Percentiles rank a stretch among this genome's conserved stretches.
phyloP scores from a whole-genome alignment of 2,329 filamentous ascomycete species.

The Colletotrichum viniferum region DNA sequence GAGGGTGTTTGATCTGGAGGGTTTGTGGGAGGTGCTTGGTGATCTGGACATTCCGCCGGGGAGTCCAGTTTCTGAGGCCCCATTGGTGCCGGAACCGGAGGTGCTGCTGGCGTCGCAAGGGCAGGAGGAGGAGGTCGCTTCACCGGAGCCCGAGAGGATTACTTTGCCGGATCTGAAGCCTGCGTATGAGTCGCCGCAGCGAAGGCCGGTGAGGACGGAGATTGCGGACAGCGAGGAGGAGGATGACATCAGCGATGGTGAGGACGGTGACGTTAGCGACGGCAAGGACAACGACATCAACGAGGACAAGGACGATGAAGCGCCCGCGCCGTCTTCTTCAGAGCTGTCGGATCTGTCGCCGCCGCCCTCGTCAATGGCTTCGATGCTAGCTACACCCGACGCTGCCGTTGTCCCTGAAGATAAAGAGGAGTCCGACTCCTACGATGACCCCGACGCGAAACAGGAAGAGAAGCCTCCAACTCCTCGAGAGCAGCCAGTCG shows the following conservation, averaged over 20 bases:
- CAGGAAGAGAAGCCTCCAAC: background rate
- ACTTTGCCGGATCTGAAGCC: slow-evolving; percentile 9
- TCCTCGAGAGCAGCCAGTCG: background rate
- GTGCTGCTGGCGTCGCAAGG: background rate
- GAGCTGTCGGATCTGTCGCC: slow-evolving; percentile 15
- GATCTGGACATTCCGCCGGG: slow-evolving; percentile 45
- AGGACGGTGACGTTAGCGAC: slow-evolving; percentile 43
- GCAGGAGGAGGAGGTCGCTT: background rate
- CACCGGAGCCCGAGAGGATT: background rate
- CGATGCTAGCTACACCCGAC: background rate
- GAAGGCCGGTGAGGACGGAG: slow-evolving; percentile 24
- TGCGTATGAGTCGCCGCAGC: background rate
- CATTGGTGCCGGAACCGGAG: background rate
- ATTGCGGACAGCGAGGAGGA: slow-evolving; percentile 47
- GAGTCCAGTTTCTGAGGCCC: background rate
- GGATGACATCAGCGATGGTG: slow-evolving; percentile 27
- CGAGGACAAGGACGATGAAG: background rate
- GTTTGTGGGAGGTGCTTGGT: slow-evolving; percentile 59
- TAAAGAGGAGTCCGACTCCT: background rate
- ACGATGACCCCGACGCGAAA: background rate
- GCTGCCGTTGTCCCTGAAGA: background rate
- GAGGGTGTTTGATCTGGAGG: slow-evolving; percentile 63
- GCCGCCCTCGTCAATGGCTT: slow-evolving; percentile 14
- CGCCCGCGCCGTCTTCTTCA: background rate
- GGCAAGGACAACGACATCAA: slow-evolving; percentile 37